These are phyloP conservation scores for Vaccinium vitisidaea DNA, from an alignment of 148 eudicot genomes.

Conservation along the genomic window DNA sequence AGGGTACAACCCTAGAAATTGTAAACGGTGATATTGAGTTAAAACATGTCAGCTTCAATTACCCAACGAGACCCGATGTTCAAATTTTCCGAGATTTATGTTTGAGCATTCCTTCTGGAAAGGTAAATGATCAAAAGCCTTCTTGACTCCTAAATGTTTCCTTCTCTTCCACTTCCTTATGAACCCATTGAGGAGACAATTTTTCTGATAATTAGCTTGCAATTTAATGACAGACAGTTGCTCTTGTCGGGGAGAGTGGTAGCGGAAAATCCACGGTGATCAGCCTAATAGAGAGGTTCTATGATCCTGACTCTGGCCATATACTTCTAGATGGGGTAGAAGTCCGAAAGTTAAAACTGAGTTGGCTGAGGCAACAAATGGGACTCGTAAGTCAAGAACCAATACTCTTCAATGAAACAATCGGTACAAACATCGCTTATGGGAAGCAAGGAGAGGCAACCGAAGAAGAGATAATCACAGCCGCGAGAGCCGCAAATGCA, in stretches of 20 bases:
- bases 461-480: constrained; percentile 62
- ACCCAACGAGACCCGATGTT: constrained; percentile 73
- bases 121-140: constrained; percentile 37
- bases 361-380: constrained; percentile 88
- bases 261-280: constrained; percentile 82
- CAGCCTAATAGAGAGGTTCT: constrained; percentile 73
- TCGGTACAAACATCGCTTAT: constrained; percentile 72
- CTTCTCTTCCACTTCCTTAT: not conserved
- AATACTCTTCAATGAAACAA: constrained; percentile 70
- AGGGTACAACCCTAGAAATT: constrained; percentile 41
- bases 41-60: constrained; percentile 64
- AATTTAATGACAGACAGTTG: constrained; percentile 52
- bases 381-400: constrained; percentile 93
- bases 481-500: constrained; percentile 70
- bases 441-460: constrained; percentile 57
- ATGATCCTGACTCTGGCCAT: constrained; percentile 60
- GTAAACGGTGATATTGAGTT: constrained; percentile 68
- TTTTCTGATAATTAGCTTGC: not conserved
- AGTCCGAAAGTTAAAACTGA: constrained; percentile 45
- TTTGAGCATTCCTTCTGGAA: constrained; percentile 68
- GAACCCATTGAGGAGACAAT: not conserved
- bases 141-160: not conserved
- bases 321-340: constrained; percentile 59
- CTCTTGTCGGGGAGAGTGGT: constrained; percentile 89
- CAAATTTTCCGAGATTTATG: constrained; percentile 72